A percentile compares a stretch with the other conserved stretches of the same genome.
These are phyloP conservation scores for Hydrangea macrophylla DNA, from an alignment of 148 eudicot species.

Conservation along the genomic window DNA sequence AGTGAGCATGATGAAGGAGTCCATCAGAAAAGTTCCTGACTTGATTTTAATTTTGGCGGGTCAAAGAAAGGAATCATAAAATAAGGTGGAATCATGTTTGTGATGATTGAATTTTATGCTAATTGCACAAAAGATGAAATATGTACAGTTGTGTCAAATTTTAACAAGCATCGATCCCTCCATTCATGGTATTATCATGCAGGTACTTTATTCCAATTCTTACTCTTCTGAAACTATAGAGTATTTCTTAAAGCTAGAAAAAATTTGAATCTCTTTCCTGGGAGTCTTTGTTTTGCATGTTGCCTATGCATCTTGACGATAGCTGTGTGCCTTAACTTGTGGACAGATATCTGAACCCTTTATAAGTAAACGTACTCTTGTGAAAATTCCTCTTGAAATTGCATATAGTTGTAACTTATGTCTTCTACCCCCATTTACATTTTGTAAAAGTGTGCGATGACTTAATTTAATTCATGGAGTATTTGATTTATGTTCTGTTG, in stretches of 20 bases:
- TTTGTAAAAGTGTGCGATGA: neutral
- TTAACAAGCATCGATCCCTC: slow-evolving; percentile 57
- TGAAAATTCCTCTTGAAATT: neutral
- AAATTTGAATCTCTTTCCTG: too few relatives aligned
- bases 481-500: neutral
- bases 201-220: slow-evolving; percentile 11
- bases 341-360: neutral
- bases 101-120: slow-evolving; percentile 44
- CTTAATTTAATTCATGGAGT: neutral
- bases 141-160: slow-evolving; percentile 38
- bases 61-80: slow-evolving; percentile 62
- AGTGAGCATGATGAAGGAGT: slow-evolving; percentile 58
- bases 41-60: slow-evolving; percentile 77
- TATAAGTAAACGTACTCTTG: neutral
- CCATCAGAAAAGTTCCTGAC: slow-evolving; percentile 62
- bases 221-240: neutral
- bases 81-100: slow-evolving; percentile 62
- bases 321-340: too few relatives aligned
- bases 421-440: neutral
- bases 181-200: slow-evolving; percentile 76
- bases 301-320: too few relatives aligned
- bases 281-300: neutral
- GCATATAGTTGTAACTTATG: neutral
- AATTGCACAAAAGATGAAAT: slow-evolving; percentile 57
- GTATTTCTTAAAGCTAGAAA: neutral